These are phyloP conservation scores for Nemania sp. DNA, from an alignment of 2,329 filamentous ascomycete species.

Conservation along the genomic window DNA sequence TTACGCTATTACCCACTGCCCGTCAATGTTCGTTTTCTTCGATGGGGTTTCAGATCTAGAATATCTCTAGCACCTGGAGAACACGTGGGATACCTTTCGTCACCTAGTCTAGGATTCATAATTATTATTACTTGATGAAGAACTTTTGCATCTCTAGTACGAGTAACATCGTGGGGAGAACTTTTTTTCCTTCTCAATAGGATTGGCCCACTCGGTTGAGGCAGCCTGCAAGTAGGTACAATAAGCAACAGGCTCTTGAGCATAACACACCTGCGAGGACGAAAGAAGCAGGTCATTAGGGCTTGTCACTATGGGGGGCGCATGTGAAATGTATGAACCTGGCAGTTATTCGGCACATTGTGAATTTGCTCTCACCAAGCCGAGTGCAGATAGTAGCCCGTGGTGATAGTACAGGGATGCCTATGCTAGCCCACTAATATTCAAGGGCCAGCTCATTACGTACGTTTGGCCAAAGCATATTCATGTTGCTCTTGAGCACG, in stretches of 20 bases:
- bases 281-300: slow-evolving; percentile 26
- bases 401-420: slow-evolving; percentile 14
- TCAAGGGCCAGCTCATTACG: neutral
- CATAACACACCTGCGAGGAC: slow-evolving; percentile 5
- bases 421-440: slow-evolving; percentile 1
- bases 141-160: neutral
- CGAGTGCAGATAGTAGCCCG: neutral
- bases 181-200: neutral
- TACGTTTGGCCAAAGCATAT: neutral
- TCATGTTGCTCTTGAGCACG: neutral
- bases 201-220: slow-evolving; percentile 2
- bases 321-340: slow-evolving; percentile 1
- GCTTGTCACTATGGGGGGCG: slow-evolving; percentile 10
- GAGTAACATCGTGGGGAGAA: neutral
- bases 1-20: slow-evolving; percentile 7
- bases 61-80: slow-evolving; percentile 18
- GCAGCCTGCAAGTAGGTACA: neutral
- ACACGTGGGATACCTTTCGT: slow-evolving; percentile 10
- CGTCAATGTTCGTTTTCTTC: slow-evolving; percentile 3
- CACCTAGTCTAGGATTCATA: slow-evolving; percentile 7
- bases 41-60: slow-evolving; percentile 11
- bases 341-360: slow-evolving; percentile 16
- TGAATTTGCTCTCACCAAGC: slow-evolving; percentile 8
- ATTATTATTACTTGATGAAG: slow-evolving; percentile 20
- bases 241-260: slow-evolving; percentile 8